Percentiles rank a stretch among this genome's conserved stretches.
Conservation (phyloP, 768 basidiomycete species). For the Suillus brevipes region DNA sequence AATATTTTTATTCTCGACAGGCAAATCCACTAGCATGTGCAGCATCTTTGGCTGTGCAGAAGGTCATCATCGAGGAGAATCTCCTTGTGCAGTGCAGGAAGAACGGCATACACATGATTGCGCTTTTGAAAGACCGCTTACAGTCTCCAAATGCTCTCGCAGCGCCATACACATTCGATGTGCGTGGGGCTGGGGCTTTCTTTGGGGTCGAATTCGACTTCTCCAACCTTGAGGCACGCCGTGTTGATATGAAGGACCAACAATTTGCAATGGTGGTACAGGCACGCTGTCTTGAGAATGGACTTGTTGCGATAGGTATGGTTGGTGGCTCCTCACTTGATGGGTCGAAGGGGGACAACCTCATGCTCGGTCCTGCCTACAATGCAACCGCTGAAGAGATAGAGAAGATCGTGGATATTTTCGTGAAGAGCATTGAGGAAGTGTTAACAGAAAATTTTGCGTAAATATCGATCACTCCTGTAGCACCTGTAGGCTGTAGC, state of each 20-base stretch:
- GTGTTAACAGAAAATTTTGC: slow-evolving; percentile 44
- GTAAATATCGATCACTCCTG: slow-evolving; percentile 5
- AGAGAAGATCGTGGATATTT: slow-evolving; percentile 61
- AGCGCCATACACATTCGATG: slow-evolving; percentile 71
- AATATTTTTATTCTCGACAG: slow-evolving; percentile 32
- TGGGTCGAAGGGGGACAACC: slow-evolving; percentile 71
- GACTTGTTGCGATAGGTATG: slow-evolving; percentile 73
- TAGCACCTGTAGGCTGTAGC: not conserved
- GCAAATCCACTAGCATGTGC: slow-evolving; percentile 76
- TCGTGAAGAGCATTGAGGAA: slow-evolving; percentile 69
- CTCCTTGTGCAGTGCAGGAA: slow-evolving; percentile 63
- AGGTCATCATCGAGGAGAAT: slow-evolving; percentile 66
- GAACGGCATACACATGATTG: slow-evolving; percentile 62
- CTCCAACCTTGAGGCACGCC: slow-evolving; percentile 39
- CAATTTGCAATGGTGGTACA: slow-evolving; percentile 71
- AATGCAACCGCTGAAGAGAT: slow-evolving; percentile 72
- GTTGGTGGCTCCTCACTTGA: slow-evolving; percentile 66
- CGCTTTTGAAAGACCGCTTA: slow-evolving; percentile 55
- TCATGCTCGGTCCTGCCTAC: slow-evolving; percentile 79
- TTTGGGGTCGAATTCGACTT: slow-evolving; percentile 87
- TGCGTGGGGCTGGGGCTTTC: slow-evolving; percentile 82
- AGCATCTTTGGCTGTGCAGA: slow-evolving; percentile 79
- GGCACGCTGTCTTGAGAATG: slow-evolving; percentile 64
- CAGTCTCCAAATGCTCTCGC: slow-evolving; percentile 54
- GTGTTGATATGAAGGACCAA: slow-evolving; percentile 51